Evolutionary conservation across 2,329 filamentous ascomycete genomes (phyloP).

Genomic region (Colletotrichum acutatum): DNA sequence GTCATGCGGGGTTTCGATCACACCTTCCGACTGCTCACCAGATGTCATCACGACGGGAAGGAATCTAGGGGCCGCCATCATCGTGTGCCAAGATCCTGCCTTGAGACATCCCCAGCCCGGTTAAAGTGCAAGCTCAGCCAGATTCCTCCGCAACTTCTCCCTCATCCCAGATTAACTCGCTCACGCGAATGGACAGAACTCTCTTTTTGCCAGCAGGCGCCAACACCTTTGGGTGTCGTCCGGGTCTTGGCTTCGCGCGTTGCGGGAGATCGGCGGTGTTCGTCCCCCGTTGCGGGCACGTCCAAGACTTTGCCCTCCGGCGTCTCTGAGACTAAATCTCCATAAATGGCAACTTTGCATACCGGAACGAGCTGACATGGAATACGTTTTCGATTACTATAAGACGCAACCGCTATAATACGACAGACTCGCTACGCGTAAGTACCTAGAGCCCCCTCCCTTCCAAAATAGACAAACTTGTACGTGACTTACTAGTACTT

Average conservation of each 20-base stretch:
- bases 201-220: neutral
- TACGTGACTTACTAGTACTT: neutral
- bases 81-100: neutral
- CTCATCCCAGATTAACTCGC: neutral
- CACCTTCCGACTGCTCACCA: neutral
- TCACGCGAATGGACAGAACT: neutral
- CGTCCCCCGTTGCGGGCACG: slow-evolving; percentile 5
- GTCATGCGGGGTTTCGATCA: neutral
- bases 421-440: too few species aligned
- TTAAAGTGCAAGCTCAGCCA: neutral
- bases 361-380: neutral
- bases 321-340: neutral
- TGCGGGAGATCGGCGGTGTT: slow-evolving; percentile 12
- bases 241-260: neutral
- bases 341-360: neutral
- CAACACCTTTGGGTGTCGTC: neutral
- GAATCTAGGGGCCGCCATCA: neutral
- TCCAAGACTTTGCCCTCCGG: neutral
- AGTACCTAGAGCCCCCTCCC: neutral
- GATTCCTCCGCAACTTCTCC: neutral
- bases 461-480: neutral
- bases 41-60: neutral
- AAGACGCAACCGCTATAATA: neutral
- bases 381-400: neutral
- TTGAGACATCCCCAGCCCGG: neutral